Evolutionary conservation across 2,329 filamentous ascomycete species (phyloP), one percentile per base, ranked within the genome.

Genomic region (Fonsecaea monophora): DNA sequence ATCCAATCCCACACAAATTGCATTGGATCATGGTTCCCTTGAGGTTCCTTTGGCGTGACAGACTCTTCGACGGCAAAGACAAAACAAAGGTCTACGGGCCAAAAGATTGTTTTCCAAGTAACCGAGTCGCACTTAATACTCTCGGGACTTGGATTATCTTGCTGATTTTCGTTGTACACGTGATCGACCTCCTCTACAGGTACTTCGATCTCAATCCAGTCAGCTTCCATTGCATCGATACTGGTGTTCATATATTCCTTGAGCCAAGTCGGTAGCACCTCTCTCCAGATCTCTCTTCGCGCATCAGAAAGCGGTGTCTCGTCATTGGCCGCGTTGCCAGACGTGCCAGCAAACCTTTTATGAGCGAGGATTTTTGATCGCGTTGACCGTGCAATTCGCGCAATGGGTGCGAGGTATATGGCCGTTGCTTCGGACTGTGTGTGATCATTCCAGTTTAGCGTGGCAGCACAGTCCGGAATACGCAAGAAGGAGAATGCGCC

Each of bases 71-170:
- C 69, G 50, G 74, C 72, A 45, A 79, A 76, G 63, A 70, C 73
- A 68, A 82, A 82, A 71, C 79, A 81, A 66, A 79, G 78, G 25
- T 75, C 73, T 35, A 79, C 77, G 21, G 81, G 81, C 81, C 81
- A 83, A 59, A 81, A 72, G 60, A 82, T 77, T 30, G 78, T 77
- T 70, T 78, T 80, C 67, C 79, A 73, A 32, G 76, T 74, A 65
- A 77, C 71, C 73, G 73, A 60, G 64, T 68, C 65, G 74, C 74
- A 55, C 74, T 73, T 62, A 65, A 73, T 50, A 12, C 15, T 74
- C 69, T 40, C 75, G 71, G 68, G 71, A 32, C 25, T 53, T 8
- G 67, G 21, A 50, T 32, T 15, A 25, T 38, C 54, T 40, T 15
- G 42, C 8, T 61, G 45, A 40, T 18, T 54, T 13, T 53, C 37